Evolutionary conservation across 805 yeast species (phyloP).

Genomic region (Candida nanaspora): DNA sequence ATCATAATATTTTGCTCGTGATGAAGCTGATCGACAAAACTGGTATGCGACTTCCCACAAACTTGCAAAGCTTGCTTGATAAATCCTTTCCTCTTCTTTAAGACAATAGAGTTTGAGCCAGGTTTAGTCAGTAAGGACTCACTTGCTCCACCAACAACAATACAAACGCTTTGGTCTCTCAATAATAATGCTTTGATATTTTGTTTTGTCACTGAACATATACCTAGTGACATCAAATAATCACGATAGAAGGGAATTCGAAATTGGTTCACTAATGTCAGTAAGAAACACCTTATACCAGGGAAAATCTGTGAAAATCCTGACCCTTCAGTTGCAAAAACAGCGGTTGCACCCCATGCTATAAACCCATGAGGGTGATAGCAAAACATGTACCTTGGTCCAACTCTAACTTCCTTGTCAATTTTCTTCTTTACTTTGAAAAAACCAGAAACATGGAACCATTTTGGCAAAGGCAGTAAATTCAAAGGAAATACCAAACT

Average conservation of each 20-base stretch:
- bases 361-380: slow-evolving; percentile 97
- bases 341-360: slow-evolving; percentile 84
- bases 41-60: slow-evolving; percentile 8
- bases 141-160: slow-evolving; percentile 95
- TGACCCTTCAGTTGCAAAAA: slow-evolving; percentile 76
- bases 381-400: slow-evolving; percentile 81
- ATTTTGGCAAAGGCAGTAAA: not conserved
- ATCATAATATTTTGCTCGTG: slow-evolving; percentile 56
- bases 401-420: slow-evolving; percentile 33
- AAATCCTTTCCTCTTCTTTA: slow-evolving; percentile 80
- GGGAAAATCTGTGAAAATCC: slow-evolving; percentile 66
- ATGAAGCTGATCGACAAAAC: slow-evolving; percentile 1
- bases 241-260: slow-evolving; percentile 81
- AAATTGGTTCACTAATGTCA: slow-evolving; percentile 82
- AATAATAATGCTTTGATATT: slow-evolving; percentile 61
- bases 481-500: slow-evolving; percentile 1
- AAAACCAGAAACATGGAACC: slow-evolving; percentile 2
- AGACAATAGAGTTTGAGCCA: slow-evolving; percentile 58
- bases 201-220: slow-evolving; percentile 72
- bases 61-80: slow-evolving; percentile 76
- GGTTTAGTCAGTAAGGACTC: slow-evolving; percentile 70
- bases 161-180: slow-evolving; percentile 68
- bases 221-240: slow-evolving; percentile 71
- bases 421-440: not conserved
- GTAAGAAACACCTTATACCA: slow-evolving; percentile 69